Conservation (phyloP, 116 monocot genomes). For the Dioscorea cayenensis region DNA sequence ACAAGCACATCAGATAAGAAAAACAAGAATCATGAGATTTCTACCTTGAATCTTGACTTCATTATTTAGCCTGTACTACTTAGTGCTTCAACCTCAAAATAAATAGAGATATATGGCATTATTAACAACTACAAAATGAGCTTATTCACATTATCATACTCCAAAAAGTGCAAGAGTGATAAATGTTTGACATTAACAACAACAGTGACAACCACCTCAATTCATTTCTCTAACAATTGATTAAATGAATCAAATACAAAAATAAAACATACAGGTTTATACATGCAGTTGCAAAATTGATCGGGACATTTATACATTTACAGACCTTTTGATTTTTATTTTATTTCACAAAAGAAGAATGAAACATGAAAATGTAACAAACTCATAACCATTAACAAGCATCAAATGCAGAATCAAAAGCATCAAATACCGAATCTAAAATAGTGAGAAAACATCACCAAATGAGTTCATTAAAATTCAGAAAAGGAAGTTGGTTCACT, state of each 20-base stretch:
- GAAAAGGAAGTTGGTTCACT: no score
- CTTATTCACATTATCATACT: not conserved
- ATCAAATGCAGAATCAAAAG: not conserved
- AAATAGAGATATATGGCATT: not conserved
- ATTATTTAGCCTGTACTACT: slow-evolving; percentile 46
- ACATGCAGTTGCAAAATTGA: not conserved
- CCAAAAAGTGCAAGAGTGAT: not conserved
- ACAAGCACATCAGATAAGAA: not conserved
- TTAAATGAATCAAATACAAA: no score
- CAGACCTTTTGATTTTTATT: not conserved
- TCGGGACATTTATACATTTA: not conserved
- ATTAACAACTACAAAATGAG: not conserved
- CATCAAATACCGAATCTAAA: no score
- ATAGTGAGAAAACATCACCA: no score
- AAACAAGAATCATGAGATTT: no score
- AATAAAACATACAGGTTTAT: no score
- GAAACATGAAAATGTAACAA: not conserved
- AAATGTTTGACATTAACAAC: no score
- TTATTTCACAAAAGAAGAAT: no score
- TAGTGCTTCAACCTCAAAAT: slow-evolving; percentile 40
- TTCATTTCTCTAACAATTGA: no score
- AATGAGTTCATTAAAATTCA: no score
- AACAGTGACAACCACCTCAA: no score
- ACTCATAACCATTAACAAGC: not conserved
- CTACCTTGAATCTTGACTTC: slow-evolving; percentile 87